Evolutionary conservation across 2,329 filamentous ascomycete species (phyloP), one percentile per base, ranked within the genome.

Genomic region (Epichloe festucae): DNA sequence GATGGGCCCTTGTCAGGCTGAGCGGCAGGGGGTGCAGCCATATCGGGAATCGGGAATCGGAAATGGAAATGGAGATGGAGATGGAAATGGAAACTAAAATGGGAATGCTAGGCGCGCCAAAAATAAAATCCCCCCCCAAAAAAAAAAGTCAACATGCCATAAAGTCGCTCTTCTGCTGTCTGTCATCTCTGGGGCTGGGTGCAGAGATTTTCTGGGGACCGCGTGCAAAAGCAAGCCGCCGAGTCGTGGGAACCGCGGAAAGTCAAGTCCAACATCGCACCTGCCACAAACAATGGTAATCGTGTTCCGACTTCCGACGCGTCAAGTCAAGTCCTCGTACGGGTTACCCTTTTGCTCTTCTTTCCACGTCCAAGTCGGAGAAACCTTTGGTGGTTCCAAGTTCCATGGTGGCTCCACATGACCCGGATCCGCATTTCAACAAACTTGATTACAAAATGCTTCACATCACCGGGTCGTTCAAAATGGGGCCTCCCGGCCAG

Each of bases 161-260:
- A 11, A 17, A 17, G 27, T 44, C n/a, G 42, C 47, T 23, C 21
- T 23, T 39, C 42, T 38, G 47, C 44, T 48, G 27, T 31, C 8
- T 21, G 19, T 21, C 19, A 50, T 50, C 48, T 35, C 14, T n/a
- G 17, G 23, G 8, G 43, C 12, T 5, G 48, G 36, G 12, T 47
- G 47, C 46, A 50, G 52, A 48, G 39, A 19, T 42, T 47, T 54
- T 36, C 21, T 46, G 12, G 21, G 23, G n/a, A n/a, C 38, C 41
- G 52, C 36, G 34, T 3, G 27, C 27, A 35, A 23, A 52, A 47
- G 7, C 7, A 27, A 27, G 27, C 8, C 27, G 52, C 43, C 49
- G 52, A 52, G 52, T 54, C 52, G 48, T 54, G 42, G 23, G 40
- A 17, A 21, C 21, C 27, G 27, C 42, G 23, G 40, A 21, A 21